phyloP scores from a whole-genome alignment of 2,329 filamentous ascomycete species.

The Knoxdaviesia proteae region DNA sequence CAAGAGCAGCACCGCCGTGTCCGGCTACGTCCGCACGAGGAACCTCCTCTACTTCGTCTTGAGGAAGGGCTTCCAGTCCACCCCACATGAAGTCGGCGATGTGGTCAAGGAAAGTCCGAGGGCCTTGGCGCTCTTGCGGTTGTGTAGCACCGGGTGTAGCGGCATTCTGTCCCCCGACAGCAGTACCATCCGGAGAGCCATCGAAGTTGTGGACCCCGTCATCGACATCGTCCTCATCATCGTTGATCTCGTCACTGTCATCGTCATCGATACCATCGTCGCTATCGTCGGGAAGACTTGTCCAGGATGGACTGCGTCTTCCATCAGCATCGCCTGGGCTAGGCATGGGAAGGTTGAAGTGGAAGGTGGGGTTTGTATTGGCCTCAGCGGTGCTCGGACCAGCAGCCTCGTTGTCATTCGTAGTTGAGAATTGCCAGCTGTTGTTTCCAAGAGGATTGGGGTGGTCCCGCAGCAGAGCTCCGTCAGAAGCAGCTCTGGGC shows the following conservation, averaged over 20 bases:
- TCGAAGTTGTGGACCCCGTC: background rate
- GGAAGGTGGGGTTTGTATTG: no score
- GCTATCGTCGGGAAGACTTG: conserved; percentile 1
- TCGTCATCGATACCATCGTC: background rate
- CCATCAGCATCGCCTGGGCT: background rate
- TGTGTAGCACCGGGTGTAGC: background rate
- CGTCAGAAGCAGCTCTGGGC: conserved; percentile 33
- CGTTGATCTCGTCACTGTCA: background rate
- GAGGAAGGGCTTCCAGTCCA: conserved; percentile 18
- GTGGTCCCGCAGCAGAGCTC: conserved; percentile 20
- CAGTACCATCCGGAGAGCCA: background rate
- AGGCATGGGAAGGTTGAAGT: no score
- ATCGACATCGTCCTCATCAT: conserved; percentile 2
- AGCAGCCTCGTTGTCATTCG: no score
- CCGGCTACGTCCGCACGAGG: conserved; percentile 6
- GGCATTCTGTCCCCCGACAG: background rate
- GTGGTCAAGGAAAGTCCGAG: conserved; percentile 5
- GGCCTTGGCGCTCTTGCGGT: background rate
- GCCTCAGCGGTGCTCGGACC: no score
- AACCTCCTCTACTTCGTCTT: conserved; percentile 9
- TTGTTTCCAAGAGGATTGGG: conserved; percentile 36
- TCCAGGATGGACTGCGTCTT: conserved; percentile 2
- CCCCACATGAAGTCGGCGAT: conserved; percentile 43
- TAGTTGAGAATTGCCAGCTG: conserved; percentile 34
- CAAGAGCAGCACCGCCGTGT: conserved; percentile 34